phyloP scores from a whole-genome alignment of 768 basidiomycete genomes.

The Boletus eberwhitei region DNA sequence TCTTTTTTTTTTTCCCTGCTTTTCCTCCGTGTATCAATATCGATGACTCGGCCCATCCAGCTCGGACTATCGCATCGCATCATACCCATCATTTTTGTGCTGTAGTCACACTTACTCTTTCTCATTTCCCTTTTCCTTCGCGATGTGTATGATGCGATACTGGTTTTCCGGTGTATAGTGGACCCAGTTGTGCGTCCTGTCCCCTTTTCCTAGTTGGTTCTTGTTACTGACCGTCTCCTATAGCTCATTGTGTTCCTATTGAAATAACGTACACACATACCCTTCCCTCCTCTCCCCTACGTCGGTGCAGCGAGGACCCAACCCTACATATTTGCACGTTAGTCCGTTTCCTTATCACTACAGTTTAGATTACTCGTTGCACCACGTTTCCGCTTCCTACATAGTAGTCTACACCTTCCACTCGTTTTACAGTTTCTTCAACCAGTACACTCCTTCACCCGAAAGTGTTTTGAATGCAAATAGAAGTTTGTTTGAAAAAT shows the following conservation, averaged over 20 bases:
- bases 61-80: constrained; percentile 34
- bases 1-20: not conserved
- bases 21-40: constrained; percentile 33
- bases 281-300: constrained; percentile 6
- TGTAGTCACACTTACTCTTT: constrained; percentile 12
- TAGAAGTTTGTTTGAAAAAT: constrained; percentile 21
- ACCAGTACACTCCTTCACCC: constrained; percentile 28
- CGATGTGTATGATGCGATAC: constrained; percentile 33
- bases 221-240: constrained; percentile 7
- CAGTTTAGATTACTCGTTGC: constrained; percentile 24
- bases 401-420: constrained; percentile 21
- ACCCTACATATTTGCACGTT: constrained; percentile 20
- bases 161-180: constrained; percentile 31
- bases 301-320: constrained; percentile 20
- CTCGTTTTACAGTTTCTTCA: constrained; percentile 23
- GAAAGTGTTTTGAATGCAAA: constrained; percentile 21
- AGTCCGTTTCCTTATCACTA: constrained; percentile 8
- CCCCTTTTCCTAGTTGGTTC: not conserved
- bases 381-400: constrained; percentile 8
- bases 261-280: constrained; percentile 29
- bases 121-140: not conserved
- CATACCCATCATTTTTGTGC: constrained; percentile 28
- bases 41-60: constrained; percentile 23
- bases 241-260: constrained; percentile 28
- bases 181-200: constrained; percentile 25